Conservation (phyloP, 768 basidiomycete genomes). For the Suillus placidus region DNA sequence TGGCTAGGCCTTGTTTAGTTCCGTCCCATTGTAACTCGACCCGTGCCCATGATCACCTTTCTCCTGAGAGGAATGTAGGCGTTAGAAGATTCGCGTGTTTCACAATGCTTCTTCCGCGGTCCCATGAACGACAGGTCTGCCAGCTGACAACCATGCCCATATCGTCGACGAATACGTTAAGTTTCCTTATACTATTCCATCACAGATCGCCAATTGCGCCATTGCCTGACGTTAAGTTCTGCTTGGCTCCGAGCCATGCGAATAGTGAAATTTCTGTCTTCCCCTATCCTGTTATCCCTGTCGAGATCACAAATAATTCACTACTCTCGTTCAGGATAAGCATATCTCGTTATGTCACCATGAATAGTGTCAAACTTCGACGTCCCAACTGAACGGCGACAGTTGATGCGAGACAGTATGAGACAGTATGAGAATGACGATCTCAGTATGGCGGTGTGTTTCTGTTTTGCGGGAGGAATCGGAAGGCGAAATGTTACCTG, state of each 20-base stretch:
- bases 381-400: background rate
- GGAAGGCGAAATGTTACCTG: background rate
- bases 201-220: background rate
- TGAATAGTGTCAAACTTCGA: background rate
- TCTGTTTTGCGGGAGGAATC: background rate
- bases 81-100: background rate
- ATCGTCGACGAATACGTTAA: background rate
- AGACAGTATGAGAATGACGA: background rate
- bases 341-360: background rate
- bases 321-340: background rate
- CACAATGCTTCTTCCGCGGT: background rate
- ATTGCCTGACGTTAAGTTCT: background rate
- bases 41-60: background rate
- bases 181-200: background rate
- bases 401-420: background rate
- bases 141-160: background rate
- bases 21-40: background rate
- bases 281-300: background rate
- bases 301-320: background rate
- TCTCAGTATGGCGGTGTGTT: background rate
- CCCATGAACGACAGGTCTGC: background rate
- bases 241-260: background rate
- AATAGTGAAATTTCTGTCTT: background rate
- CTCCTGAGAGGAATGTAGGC: no score
- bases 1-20: background rate